Percentiles rank a stretch among this genome's conserved stretches.
phyloP scores from a whole-genome alignment of 495 filamentous ascomycete species.

The Aspergillus indologenus region DNA sequence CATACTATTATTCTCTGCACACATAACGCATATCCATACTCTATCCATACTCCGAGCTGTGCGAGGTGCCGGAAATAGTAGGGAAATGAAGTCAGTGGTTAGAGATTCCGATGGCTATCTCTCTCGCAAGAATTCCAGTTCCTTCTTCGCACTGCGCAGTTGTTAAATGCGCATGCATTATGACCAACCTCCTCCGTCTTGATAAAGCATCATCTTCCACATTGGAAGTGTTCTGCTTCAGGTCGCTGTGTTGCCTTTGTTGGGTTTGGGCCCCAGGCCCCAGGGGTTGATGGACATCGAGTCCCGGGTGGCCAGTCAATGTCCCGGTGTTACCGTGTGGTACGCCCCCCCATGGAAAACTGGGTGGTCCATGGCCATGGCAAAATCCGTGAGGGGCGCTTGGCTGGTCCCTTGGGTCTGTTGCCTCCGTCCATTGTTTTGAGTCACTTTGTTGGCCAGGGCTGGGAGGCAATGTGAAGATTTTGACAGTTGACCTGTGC shows the following conservation, averaged over 20 bases:
- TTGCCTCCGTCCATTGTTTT: conserved; percentile 2
- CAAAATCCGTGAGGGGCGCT: conserved; percentile 5
- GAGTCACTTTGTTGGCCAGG: not conserved
- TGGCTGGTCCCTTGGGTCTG: conserved; percentile 3
- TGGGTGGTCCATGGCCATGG: not conserved
- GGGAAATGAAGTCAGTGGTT: not conserved
- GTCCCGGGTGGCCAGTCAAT: conserved; percentile 3
- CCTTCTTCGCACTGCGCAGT: too few species aligned
- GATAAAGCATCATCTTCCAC: not conserved
- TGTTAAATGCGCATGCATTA: not conserved
- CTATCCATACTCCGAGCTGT: not conserved
- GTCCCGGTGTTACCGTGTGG: conserved; percentile 11
- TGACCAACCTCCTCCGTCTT: conserved; percentile 1
- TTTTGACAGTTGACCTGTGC: not conserved
- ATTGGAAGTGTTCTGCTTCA: not conserved
- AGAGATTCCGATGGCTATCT: not conserved
- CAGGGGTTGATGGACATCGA: not conserved
- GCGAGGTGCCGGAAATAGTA: not conserved
- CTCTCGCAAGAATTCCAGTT: not conserved
- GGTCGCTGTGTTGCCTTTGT: not conserved
- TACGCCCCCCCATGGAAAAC: not conserved
- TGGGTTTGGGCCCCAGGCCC: not conserved
- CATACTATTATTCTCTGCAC: not conserved
- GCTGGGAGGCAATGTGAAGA: not conserved
- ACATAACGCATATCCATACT: too few species aligned